Base-by-base conservation (phyloP, 495 filamentous ascomycete species). In the Xylaria nigripes region DNA sequence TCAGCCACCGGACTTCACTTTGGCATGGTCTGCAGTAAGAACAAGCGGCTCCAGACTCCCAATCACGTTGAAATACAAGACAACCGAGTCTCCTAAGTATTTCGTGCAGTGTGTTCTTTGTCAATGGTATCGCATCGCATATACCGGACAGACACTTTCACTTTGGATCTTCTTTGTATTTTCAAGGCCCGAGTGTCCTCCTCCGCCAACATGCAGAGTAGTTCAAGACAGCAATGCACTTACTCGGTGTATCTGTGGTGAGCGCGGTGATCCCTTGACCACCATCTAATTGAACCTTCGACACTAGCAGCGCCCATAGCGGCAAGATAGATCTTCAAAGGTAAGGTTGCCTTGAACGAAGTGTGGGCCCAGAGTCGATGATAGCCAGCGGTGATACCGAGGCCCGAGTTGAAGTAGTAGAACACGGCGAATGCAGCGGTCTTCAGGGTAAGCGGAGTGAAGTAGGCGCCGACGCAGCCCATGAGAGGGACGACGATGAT, bases 211-310 rank as follows among this genome's bases (percentile, higher is more conserved):
- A 8, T 7, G 2, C 7, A 34, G 32, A 8, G 2, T 8, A 34
- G 12, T 15, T 7, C 32, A 24, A 24, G 21, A 23, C 27, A n/a
- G 2, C 25, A 3, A 29, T 29, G 16, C 3, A 47, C 52, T 49
- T 50, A 55, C 53, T 97, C 94, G 78, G 94, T 98, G 69, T 96
- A 97, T 61, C 94, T 86, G 78, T 99, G 94, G 73, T 99, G 94
- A 62, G 94, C 89, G 55, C 94, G 87, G 78, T 98, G 94, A 68
- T 89, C 90, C 58, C 89, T 84, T 56, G 89, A 85, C 94, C 94
- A 99, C 94, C 94, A 99, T 61, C 94, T 79, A 65, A 96, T 87
- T 47, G 89, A 95, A 54, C 94, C 94, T 65, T 99, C 87, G 49
- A 97, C 94, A 49, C 92, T 92, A 72, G 93, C 94, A 68, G 88